phyloP scores from a whole-genome alignment of 2,329 filamentous ascomycete species.

The Chalara sp. region DNA sequence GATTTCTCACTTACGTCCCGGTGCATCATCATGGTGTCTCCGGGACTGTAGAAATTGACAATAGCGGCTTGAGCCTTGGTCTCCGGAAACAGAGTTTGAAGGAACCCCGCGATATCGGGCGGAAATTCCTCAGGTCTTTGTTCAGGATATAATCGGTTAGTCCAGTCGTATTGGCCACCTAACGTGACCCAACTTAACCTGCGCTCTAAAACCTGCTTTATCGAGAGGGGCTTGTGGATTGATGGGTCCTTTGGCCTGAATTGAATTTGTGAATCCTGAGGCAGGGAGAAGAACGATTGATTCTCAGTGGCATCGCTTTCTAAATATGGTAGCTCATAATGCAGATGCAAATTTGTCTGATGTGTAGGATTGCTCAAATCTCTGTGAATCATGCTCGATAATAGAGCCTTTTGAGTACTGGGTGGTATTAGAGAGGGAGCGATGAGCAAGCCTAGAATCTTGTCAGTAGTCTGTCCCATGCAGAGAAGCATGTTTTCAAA shows the following conservation, averaged over 20 bases:
- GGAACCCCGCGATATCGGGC: conserved; percentile 58
- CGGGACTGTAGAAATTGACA: conserved; percentile 85
- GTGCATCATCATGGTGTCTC: conserved; percentile 87
- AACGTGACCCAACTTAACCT: conserved; percentile 92
- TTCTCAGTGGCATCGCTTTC: conserved; percentile 22
- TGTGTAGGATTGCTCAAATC: conserved; percentile 69
- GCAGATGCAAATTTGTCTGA: conserved; percentile 83
- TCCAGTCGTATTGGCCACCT: conserved; percentile 96
- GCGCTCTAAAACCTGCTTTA: conserved; percentile 65
- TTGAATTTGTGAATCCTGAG: conserved; percentile 39
- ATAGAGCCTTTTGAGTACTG: conserved; percentile 58
- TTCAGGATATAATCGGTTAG: conserved; percentile 70
- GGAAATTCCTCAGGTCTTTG: conserved; percentile 68
- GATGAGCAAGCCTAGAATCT: conserved; percentile 63
- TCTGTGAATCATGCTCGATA: conserved; percentile 69
- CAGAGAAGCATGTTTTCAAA: no score
- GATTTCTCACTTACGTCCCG: conserved; percentile 87
- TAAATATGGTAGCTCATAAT: conserved; percentile 63
- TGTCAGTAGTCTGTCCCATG: conserved; percentile 9
- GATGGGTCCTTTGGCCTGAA: conserved; percentile 62
- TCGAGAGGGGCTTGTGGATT: conserved; percentile 68
- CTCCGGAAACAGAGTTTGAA: conserved; percentile 66
- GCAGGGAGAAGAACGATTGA: conserved; percentile 48
- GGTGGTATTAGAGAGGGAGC: conserved; percentile 69
- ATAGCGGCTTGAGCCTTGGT: conserved; percentile 85